Evolutionary conservation across 2,329 filamentous ascomycete genomes (phyloP).

Genomic region (Claviceps sp.): DNA sequence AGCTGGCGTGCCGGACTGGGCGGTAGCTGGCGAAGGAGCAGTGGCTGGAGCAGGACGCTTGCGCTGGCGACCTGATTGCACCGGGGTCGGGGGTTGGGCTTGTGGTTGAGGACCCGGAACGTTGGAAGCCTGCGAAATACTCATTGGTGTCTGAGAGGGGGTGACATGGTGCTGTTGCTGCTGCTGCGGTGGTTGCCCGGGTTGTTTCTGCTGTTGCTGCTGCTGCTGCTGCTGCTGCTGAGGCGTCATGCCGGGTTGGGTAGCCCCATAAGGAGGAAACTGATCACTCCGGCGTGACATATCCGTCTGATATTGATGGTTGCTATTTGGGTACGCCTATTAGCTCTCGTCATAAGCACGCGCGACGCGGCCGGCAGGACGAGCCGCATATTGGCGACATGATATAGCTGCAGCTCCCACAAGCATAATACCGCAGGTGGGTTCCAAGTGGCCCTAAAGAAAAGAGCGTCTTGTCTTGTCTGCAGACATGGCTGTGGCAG

Average conservation of each 20-base stretch:
- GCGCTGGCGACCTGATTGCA: slow-evolving; percentile 24
- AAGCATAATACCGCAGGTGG: background rate
- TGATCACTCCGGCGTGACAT: slow-evolving; percentile 31
- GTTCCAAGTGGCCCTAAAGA: background rate
- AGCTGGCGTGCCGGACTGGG: slow-evolving; percentile 18
- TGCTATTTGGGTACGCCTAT: slow-evolving; percentile 18
- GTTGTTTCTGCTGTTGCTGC: slow-evolving; percentile 19
- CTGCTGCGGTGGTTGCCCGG: slow-evolving; percentile 9
- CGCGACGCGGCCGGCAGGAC: background rate
- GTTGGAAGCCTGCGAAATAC: slow-evolving; percentile 27
- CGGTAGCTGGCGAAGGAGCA: slow-evolving; percentile 24
- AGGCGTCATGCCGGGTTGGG: slow-evolving; percentile 25
- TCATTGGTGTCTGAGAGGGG: slow-evolving; percentile 29
- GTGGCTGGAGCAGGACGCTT: slow-evolving; percentile 28
- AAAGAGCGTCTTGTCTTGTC: background rate
- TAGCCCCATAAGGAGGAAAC: slow-evolving; percentile 26
- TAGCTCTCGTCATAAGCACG: slow-evolving; percentile 10
- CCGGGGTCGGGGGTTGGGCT: slow-evolving; percentile 25
- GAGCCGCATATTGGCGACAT: background rate
- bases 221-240: slow-evolving; percentile 20
- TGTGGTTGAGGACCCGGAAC: slow-evolving; percentile 18
- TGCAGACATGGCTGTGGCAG: background rate
- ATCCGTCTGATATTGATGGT: slow-evolving; percentile 37
- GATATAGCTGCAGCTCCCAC: too few species aligned
- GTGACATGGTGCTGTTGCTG: slow-evolving; percentile 24